Base-by-base conservation (phyloP, 2,329 filamentous ascomycete genomes). In the Penicillium vulpinum region DNA sequence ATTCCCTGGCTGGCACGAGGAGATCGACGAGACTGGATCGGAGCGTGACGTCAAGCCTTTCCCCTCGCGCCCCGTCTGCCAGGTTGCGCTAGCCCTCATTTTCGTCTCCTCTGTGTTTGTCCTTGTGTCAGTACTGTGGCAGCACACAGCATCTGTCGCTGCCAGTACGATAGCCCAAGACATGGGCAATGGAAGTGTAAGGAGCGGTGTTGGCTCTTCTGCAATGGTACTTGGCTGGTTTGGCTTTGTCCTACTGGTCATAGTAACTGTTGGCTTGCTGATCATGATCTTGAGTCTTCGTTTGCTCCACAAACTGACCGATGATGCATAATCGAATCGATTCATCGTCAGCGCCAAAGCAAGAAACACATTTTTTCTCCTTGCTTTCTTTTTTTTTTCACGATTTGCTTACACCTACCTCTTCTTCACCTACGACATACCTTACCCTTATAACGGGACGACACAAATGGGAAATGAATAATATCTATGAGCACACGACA, bases 191-290 rank as follows among this genome's bases (percentile, higher is more conserved):
- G 92, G 92, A 41, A 90, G 88, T 63, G 90, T 97, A 56, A 86
- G 83, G 73, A 91, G 88, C 55, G 92, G 92, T 33, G 91, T 97
- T 13, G 92, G 92, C n/a, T 92, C 91, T 47, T 90, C 88, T 38
- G 93, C 94, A 55, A 97, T 99, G 91, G 90, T 97, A 18, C 82
- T 99, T 70, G 94, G 94, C 57, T 99, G 94, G 94, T 97, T 99
- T 77, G 90, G 91, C 40, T 97, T 99, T 71, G 89, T 90, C 22
- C 76, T 97, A 51, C 82, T 99, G 63, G 96, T 99, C 67, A 88
- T 97, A 60, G 93, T 97, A 51, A 97, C 93, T 47, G 94, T 97
- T 70, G 94, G 93, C 54, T 63, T 97, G 75, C 80, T 99, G 61
- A 89, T 97, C 70, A 97, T 97, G 92, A 96, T 97, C 69, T 79